Conservation (phyloP, 2,329 filamentous ascomycete genomes). For the Ascochyta fabae region DNA sequence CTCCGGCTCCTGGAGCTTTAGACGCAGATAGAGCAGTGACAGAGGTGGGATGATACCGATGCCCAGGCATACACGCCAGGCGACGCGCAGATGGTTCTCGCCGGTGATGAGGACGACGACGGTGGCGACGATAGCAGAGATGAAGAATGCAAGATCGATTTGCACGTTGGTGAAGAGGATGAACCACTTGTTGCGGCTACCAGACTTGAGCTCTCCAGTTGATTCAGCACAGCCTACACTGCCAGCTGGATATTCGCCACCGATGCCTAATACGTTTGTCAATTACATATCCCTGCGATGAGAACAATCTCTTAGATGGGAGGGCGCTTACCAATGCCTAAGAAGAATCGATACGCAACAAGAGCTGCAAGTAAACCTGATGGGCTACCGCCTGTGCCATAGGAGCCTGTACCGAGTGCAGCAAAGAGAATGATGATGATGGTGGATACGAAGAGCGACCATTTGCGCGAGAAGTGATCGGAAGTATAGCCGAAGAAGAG, state of each 20-base stretch:
- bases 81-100: slow-evolving; percentile 70
- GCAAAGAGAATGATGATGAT: slow-evolving; percentile 86
- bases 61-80: slow-evolving; percentile 83
- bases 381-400: slow-evolving; percentile 71
- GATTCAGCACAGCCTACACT: slow-evolving; percentile 85
- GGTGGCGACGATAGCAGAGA: slow-evolving; percentile 79
- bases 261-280: slow-evolving; percentile 63
- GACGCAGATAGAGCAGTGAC: slow-evolving; percentile 63
- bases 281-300: neutral
- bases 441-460: slow-evolving; percentile 81
- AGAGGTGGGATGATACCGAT: slow-evolving; percentile 55
- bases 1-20: slow-evolving; percentile 60
- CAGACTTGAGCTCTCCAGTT: slow-evolving; percentile 79
- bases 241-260: slow-evolving; percentile 81
- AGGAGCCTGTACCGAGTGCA: slow-evolving; percentile 77
- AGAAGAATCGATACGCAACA: slow-evolving; percentile 83
- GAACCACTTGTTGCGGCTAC: slow-evolving; percentile 86
- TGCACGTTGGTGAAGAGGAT: slow-evolving; percentile 83
- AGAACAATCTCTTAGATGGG: neutral
- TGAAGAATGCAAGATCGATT: slow-evolving; percentile 84
- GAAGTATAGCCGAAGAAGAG: slow-evolving; percentile 80
- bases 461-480: slow-evolving; percentile 84
- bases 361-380: slow-evolving; percentile 78
- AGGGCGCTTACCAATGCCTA: slow-evolving; percentile 56
- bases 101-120: slow-evolving; percentile 62